These are phyloP conservation scores for Coemansia interrupta DNA, from an alignment of 192 early-diverging fungal genomes.

Conservation along the genomic window DNA sequence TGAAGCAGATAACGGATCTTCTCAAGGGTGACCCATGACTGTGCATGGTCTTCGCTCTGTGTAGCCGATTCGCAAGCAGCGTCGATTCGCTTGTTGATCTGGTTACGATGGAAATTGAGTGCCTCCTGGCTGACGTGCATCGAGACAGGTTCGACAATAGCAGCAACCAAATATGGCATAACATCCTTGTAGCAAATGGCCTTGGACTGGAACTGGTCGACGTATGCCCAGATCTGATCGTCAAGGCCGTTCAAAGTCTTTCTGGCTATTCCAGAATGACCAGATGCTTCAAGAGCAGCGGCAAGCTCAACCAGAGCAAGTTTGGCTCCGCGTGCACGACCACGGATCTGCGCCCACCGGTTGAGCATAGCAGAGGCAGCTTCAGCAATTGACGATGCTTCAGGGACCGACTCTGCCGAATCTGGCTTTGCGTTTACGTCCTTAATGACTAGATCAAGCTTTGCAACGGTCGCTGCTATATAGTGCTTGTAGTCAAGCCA, in stretches of 20 bases:
- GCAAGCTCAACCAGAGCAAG: constrained; percentile 35
- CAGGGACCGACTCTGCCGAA: too few species aligned
- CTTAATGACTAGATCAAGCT: neutral
- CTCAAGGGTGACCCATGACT: constrained; percentile 40
- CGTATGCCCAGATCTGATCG: constrained; percentile 31
- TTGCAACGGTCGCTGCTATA: constrained; percentile 20
- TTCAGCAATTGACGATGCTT: neutral
- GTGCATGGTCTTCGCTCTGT: constrained; percentile 17
- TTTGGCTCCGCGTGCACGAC: constrained; percentile 31
- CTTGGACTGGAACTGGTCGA: constrained; percentile 39
- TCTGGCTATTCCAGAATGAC: neutral
- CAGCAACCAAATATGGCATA: constrained; percentile 28
- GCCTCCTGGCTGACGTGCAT: neutral
- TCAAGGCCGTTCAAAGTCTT: constrained; percentile 9
- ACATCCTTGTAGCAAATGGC: constrained; percentile 50
- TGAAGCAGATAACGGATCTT: constrained; percentile 46
- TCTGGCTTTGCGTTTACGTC: constrained; percentile 2
- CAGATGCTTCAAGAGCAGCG: constrained; percentile 8
- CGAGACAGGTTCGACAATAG: constrained; percentile 10
- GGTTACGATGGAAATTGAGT: constrained; percentile 13
- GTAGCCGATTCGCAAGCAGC: constrained; percentile 9
- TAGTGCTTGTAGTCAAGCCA: constrained; percentile 49
- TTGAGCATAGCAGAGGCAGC: constrained; percentile 11
- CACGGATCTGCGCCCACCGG: constrained; percentile 27
- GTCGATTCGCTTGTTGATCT: constrained; percentile 14